Percentiles rank a stretch among this genome's conserved stretches.
phyloP scores from a whole-genome alignment of 2,329 filamentous ascomycete species.

The Trichoderma guizhouense region DNA sequence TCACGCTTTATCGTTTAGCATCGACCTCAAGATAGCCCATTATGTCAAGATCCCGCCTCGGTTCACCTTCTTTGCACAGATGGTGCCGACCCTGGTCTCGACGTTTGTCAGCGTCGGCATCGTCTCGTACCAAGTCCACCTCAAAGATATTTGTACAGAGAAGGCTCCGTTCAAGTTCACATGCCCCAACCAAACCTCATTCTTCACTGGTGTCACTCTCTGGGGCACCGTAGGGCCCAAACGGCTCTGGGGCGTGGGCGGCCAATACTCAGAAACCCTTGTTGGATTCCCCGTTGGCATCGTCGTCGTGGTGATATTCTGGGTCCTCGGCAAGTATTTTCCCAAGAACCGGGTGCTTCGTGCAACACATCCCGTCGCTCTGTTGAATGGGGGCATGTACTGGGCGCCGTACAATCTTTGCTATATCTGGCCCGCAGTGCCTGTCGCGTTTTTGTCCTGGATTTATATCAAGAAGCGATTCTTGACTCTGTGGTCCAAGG shows the following conservation, averaged over 20 bases:
- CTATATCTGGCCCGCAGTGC: slow-evolving; percentile 47
- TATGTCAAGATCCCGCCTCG: slow-evolving; percentile 49
- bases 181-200: slow-evolving; percentile 10
- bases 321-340: slow-evolving; percentile 33
- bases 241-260: slow-evolving; percentile 35
- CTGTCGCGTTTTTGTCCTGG: slow-evolving; percentile 47
- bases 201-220: slow-evolving; percentile 36
- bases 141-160: slow-evolving; percentile 37
- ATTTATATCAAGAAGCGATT: slow-evolving; percentile 44
- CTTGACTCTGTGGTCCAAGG: slow-evolving; percentile 48
- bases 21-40: slow-evolving; percentile 50
- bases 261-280: slow-evolving; percentile 35
- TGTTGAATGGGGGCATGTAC: slow-evolving; percentile 38
- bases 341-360: slow-evolving; percentile 34
- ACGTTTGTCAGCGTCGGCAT: slow-evolving; percentile 18
- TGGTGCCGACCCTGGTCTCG: slow-evolving; percentile 44
- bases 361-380: slow-evolving; percentile 42
- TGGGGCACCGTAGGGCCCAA: slow-evolving; percentile 40
- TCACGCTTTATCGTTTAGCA: slow-evolving; percentile 42
- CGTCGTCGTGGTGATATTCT: slow-evolving; percentile 35
- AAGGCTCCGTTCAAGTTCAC: slow-evolving; percentile 8
- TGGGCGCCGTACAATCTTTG: slow-evolving; percentile 46
- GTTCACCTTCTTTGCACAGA: slow-evolving; percentile 47
- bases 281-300: slow-evolving; percentile 41
- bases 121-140: slow-evolving; percentile 26